Percentiles rank a stretch among this genome's conserved stretches.
Evolutionary conservation across 1,139 yeast genomes (phyloP).

Genomic region (Pneumocystis canis): DNA sequence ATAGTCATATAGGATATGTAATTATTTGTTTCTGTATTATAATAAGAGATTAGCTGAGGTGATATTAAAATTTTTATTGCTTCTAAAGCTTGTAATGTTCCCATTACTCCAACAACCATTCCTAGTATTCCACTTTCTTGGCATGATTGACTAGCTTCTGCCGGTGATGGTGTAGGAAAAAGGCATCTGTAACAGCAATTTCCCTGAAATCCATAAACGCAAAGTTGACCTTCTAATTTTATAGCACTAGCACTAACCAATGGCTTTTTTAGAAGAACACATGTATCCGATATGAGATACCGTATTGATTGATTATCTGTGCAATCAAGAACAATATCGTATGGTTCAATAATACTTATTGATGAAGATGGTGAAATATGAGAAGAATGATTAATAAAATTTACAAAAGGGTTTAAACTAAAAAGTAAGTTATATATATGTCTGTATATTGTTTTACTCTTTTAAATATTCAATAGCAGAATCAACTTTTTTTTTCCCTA

Average conservation of each 20-base stretch:
- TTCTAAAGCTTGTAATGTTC: constrained; percentile 79
- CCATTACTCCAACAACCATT: constrained; percentile 86
- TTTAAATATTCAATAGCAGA: constrained; percentile 48
- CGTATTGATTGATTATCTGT: constrained; percentile 86
- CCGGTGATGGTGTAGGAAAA: constrained; percentile 81
- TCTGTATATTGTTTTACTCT: constrained; percentile 15
- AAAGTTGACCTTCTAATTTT: constrained; percentile 78
- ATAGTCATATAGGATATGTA: constrained; percentile 47
- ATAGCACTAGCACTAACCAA: constrained; percentile 87
- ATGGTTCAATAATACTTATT: constrained; percentile 42
- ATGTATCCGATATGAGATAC: constrained; percentile 74
- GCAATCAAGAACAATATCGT: constrained; percentile 76
- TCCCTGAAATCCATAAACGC: constrained; percentile 48
- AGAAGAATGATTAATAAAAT: constrained; percentile 37
- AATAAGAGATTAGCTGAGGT: neutral
- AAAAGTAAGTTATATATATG: constrained; percentile 1
- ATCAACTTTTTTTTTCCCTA: constrained; percentile 62
- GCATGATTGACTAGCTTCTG: constrained; percentile 69
- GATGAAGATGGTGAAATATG: constrained; percentile 46
- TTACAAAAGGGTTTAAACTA: constrained; percentile 51
- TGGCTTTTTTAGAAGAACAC: constrained; percentile 39
- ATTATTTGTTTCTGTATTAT: constrained; percentile 26
- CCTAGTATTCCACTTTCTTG: constrained; percentile 93
- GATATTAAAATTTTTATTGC: constrained; percentile 48
- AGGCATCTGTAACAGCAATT: constrained; percentile 96